Evolutionary conservation across 306 rosid genomes (phyloP).

Genomic region (Glycine tomentella): DNA sequence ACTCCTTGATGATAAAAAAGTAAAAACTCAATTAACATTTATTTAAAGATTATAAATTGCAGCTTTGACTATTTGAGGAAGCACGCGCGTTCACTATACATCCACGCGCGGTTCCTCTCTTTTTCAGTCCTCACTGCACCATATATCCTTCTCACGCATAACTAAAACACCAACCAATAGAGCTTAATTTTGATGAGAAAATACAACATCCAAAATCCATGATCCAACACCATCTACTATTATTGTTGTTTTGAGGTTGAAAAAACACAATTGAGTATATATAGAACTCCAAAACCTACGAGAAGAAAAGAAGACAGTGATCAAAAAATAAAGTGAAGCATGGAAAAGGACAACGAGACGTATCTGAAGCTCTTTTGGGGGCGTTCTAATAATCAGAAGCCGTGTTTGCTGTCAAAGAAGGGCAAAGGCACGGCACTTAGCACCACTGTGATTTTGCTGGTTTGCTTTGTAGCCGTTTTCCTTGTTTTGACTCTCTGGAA

Average conservation of each 20-base stretch:
- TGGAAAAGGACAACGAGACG: constrained; percentile 53
- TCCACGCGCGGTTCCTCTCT: background rate
- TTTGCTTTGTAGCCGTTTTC: constrained; percentile 45
- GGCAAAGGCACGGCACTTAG: constrained; percentile 12
- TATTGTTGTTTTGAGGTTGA: no score
- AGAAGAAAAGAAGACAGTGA: no score
- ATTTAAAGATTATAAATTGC: background rate
- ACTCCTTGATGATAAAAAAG: no score
- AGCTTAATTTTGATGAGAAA: no score
- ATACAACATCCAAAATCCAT: no score
- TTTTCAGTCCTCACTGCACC: no score
- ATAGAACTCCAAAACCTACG: no score
- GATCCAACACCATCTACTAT: no score
- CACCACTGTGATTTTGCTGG: constrained; percentile 27
- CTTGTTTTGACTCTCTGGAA: constrained; percentile 42
- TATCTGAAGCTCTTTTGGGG: constrained; percentile 45
- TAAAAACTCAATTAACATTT: background rate
- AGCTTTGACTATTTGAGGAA: background rate
- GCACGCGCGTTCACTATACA: background rate
- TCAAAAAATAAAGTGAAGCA: no score
- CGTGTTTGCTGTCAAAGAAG: constrained; percentile 30
- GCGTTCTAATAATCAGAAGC: constrained; percentile 28
- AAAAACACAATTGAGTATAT: no score
- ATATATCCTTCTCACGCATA: no score
- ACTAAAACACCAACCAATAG: no score